These are phyloP conservation scores for Yamadazyma kanchanaburiensis DNA, from an alignment of 1,139 yeast genomes.

Conservation along the genomic window DNA sequence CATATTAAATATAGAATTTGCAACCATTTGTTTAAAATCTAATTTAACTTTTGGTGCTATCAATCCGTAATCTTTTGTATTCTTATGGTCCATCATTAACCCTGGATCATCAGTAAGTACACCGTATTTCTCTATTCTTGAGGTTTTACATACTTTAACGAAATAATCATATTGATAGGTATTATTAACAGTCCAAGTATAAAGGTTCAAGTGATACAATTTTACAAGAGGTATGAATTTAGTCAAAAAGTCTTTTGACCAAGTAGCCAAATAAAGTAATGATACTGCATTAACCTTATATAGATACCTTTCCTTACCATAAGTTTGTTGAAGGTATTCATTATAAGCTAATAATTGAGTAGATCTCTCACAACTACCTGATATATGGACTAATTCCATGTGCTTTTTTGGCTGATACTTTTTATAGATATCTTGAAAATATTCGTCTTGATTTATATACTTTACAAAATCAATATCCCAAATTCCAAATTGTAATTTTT, in stretches of 20 bases:
- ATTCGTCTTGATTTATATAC: slow-evolving; percentile 41
- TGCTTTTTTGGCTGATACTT: slow-evolving; percentile 14
- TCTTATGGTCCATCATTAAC: slow-evolving; percentile 21
- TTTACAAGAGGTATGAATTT: slow-evolving; percentile 36
- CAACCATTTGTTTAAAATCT: background rate
- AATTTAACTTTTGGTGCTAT: background rate
- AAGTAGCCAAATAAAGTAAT: slow-evolving; percentile 35
- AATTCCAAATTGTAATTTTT: slow-evolving; percentile 69
- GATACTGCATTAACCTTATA: slow-evolving; percentile 38
- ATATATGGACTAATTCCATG: slow-evolving; percentile 38
- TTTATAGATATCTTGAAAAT: slow-evolving; percentile 26
- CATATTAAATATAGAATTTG: background rate
- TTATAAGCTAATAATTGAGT: slow-evolving; percentile 35
- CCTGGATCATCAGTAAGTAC: slow-evolving; percentile 62
- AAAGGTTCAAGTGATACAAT: slow-evolving; percentile 49
- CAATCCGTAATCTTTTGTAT: background rate
- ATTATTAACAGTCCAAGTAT: slow-evolving; percentile 81
- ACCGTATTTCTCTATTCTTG: slow-evolving; percentile 41
- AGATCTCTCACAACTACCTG: slow-evolving; percentile 34
- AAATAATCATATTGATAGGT: slow-evolving; percentile 46
- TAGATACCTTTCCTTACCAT: slow-evolving; percentile 20
- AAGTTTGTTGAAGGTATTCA: slow-evolving; percentile 26
- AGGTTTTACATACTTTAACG: slow-evolving; percentile 21
- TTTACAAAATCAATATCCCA: slow-evolving; percentile 73
- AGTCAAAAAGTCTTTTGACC: slow-evolving; percentile 35